A percentile compares a stretch with the other conserved stretches of the same genome.
These are phyloP conservation scores for Neocucurbitaria cava DNA, from an alignment of 2,329 filamentous ascomycete genomes.

Conservation along the genomic window DNA sequence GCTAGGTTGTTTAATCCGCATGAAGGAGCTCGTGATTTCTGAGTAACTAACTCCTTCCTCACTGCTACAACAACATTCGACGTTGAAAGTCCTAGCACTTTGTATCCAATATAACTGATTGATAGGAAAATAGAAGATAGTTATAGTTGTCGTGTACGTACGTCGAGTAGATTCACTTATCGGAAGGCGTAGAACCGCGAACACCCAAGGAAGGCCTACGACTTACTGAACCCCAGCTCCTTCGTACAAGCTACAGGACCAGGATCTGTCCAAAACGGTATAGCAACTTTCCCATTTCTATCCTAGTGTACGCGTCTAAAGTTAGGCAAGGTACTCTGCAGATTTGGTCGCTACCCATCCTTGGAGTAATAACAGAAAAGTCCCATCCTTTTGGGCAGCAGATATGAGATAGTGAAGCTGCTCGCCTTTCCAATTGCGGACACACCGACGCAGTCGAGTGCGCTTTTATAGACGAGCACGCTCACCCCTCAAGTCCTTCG, in stretches of 20 bases:
- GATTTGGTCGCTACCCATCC: neutral
- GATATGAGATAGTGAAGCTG: neutral
- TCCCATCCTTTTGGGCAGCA: neutral
- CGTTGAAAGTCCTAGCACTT: no score
- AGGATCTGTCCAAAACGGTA: neutral
- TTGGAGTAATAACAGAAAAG: neutral
- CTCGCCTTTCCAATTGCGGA: neutral
- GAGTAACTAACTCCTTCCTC: no score
- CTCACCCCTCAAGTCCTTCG: conserved; percentile 14
- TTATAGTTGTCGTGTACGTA: no score
- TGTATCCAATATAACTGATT: no score
- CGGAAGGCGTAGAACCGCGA: no score
- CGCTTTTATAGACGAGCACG: conserved; percentile 15
- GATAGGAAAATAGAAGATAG: no score
- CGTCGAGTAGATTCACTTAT: no score
- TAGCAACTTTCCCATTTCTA: neutral
- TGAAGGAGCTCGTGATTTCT: no score
- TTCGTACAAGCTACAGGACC: neutral
- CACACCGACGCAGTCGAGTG: neutral
- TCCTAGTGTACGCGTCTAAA: neutral
- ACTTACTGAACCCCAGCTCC: no score
- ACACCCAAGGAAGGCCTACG: no score
- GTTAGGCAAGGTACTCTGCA: neutral
- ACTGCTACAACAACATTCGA: no score
- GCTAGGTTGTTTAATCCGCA: no score